A percentile compares a stretch with the other conserved stretches of the same genome.
Conservation (phyloP, 2,329 filamentous ascomycete species). For the Leptodontidium sp. region DNA sequence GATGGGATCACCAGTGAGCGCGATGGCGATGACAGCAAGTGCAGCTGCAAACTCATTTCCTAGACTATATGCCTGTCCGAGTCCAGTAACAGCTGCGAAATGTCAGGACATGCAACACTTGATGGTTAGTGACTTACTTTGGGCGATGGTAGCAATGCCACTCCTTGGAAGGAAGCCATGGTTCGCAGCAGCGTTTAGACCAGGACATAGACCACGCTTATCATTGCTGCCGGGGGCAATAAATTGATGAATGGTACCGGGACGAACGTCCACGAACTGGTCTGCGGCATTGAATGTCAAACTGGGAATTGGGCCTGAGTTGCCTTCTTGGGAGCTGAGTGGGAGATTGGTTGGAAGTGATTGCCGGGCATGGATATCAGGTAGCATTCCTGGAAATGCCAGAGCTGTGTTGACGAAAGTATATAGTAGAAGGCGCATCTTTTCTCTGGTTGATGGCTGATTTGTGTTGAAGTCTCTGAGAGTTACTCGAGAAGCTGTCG, state of each 20-base stretch:
- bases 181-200: conserved; percentile 52
- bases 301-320: conserved; percentile 28
- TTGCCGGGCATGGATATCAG: conserved; percentile 1
- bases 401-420: not conserved
- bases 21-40: conserved; percentile 26
- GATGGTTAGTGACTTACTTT: conserved; percentile 17
- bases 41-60: conserved; percentile 25
- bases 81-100: conserved; percentile 26
- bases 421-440: not conserved
- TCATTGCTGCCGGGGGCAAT: conserved; percentile 26
- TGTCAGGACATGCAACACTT: not conserved
- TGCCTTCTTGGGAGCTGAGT: conserved; percentile 26
- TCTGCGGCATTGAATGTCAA: conserved; percentile 24
- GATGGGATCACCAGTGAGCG: conserved; percentile 26
- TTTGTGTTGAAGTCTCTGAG: too few relatives aligned
- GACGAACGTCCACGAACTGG: conserved; percentile 31
- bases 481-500: too few relatives aligned
- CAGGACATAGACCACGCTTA: conserved; percentile 33
- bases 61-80: conserved; percentile 27
- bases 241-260: conserved; percentile 27
- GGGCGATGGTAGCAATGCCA: conserved; percentile 26
- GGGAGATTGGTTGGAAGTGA: conserved; percentile 24
- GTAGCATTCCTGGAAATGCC: conserved; percentile 17
- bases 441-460: not conserved
- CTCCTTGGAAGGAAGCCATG: conserved; percentile 48